Conservation (phyloP, 23 red algal genomes). For the Gracilaria domingensis region DNA sequence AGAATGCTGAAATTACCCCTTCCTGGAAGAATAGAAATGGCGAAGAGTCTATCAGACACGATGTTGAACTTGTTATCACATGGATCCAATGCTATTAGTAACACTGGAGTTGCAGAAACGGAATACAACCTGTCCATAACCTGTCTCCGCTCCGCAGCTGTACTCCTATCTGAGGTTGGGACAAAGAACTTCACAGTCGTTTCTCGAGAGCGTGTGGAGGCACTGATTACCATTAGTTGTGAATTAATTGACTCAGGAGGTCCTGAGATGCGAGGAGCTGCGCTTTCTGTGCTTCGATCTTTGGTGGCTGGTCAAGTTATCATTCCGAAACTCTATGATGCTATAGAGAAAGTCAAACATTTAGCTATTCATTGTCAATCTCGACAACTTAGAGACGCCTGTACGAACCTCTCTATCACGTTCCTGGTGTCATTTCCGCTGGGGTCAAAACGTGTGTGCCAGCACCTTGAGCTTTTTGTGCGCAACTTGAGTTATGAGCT, state of each 20-base stretch:
- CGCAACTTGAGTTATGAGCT: slow-evolving; percentile 80
- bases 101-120: background rate
- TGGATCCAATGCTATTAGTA: slow-evolving; percentile 16
- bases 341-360: slow-evolving; percentile 61
- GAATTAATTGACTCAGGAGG: slow-evolving; percentile 35
- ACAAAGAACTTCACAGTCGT: slow-evolving; percentile 17
- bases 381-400: slow-evolving; percentile 22
- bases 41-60: slow-evolving; percentile 31
- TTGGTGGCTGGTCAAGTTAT: slow-evolving; percentile 1
- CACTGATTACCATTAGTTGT: slow-evolving; percentile 55
- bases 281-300: slow-evolving; percentile 54
- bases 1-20: slow-evolving; percentile 53
- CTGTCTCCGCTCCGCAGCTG: slow-evolving; percentile 63
- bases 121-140: slow-evolving; percentile 53
- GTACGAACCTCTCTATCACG: slow-evolving; percentile 36
- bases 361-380: slow-evolving; percentile 69
- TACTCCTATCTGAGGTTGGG: slow-evolving; percentile 45
- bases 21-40: slow-evolving; percentile 18
- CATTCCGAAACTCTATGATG: slow-evolving; percentile 65
- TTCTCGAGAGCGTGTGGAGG: slow-evolving; percentile 55
- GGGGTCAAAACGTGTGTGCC: slow-evolving; percentile 55
- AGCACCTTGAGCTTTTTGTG: slow-evolving; percentile 80
- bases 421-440: slow-evolving; percentile 77
- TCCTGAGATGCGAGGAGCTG: slow-evolving; percentile 49
- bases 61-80: slow-evolving; percentile 65